Evolutionary conservation across 2,329 filamentous ascomycete species (phyloP).

Genomic region (Exophiala dermatitidis): DNA sequence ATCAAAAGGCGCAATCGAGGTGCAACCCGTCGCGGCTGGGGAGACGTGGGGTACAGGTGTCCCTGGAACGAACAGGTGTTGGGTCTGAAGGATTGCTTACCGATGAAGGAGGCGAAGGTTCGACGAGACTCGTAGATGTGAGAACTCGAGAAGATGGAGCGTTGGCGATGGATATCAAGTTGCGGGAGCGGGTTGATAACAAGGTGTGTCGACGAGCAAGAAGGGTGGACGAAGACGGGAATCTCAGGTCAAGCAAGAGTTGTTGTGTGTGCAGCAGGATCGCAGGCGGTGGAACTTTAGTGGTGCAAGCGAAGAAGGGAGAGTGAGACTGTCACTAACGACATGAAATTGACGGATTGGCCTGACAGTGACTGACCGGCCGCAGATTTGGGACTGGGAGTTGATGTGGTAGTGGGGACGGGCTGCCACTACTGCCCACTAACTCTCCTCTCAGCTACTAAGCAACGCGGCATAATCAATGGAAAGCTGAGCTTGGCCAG

Average conservation of each 20-base stretch:
- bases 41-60: slow-evolving; percentile 19
- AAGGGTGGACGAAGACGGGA: slow-evolving; percentile 4
- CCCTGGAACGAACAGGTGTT: slow-evolving; percentile 11
- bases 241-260: slow-evolving; percentile 4
- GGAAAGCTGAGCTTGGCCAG: slow-evolving; percentile 2
- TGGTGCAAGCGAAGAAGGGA: not conserved
- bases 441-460: too few relatives aligned
- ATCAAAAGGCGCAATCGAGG: slow-evolving; percentile 7
- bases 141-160: slow-evolving; percentile 10
- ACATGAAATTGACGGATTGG: not conserved
- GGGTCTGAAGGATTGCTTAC: slow-evolving; percentile 19
- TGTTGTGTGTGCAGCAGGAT: slow-evolving; percentile 6
- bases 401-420: not conserved
- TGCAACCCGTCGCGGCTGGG: slow-evolving; percentile 7
- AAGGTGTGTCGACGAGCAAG: slow-evolving; percentile 5
- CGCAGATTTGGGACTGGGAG: slow-evolving; percentile 7
- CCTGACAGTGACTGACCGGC: slow-evolving; percentile 6
- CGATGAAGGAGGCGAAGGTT: slow-evolving; percentile 7
- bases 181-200: slow-evolving; percentile 7
- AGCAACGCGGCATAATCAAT: not conserved
- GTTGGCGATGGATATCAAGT: slow-evolving; percentile 4
- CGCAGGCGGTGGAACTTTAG: slow-evolving; percentile 6
- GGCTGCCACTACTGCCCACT: too few relatives aligned
- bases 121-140: slow-evolving; percentile 7
- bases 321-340: not conserved